Base-by-base conservation (phyloP, 1,139 yeast species). In the Trichomonascaceae sp. region DNA sequence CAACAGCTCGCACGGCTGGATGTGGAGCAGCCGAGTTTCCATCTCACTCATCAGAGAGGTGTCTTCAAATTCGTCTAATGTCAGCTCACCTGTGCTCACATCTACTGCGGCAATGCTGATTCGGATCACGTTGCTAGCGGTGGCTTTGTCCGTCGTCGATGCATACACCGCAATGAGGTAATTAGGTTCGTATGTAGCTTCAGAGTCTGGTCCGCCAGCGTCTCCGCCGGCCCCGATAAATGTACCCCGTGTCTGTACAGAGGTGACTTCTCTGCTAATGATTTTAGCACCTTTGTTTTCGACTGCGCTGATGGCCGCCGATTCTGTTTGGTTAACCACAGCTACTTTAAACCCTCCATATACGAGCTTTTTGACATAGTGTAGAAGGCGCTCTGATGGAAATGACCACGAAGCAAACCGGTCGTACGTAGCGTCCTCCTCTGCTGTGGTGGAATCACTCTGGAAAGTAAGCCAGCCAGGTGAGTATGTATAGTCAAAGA, bases 341-440 rank as follows among this genome's bases (percentile, higher is more conserved):
- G 93, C 97, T 3, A 89, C 85, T 51, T 80, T 87, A 41, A 45
- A 39, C 3, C 61, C 61, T 20, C 42, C 37, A 11, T 50, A 47
- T 1, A 56, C 56, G 20, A 56, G 43, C 34, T 50, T 49, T 49
- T 79, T 79, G 31, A 87, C 61, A 53, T 85, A 87, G 17, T 79
- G 66, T 43, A 78, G 79, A 6, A 89, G 61, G 39, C 89, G 60
- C 26, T 65, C 71, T 36, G 77, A 81, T 0, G 96, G 97, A 30
- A 89, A 77, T 5, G 92, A 76, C 41, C 93, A 79, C 46, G 82
- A 79, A 0, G 94, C 85, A 48, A 82, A 77, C 33, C 74, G 67
- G 35, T 70, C 71, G 46, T 69, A 69, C 18, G 57, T 47, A 9
- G 47, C 43, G 31, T 57, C 62, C 11, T 77, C 65, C 33, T 64